These are phyloP conservation scores for Flaveria floridana DNA, from an alignment of 140 eudicot genomes.

Conservation along the genomic window DNA sequence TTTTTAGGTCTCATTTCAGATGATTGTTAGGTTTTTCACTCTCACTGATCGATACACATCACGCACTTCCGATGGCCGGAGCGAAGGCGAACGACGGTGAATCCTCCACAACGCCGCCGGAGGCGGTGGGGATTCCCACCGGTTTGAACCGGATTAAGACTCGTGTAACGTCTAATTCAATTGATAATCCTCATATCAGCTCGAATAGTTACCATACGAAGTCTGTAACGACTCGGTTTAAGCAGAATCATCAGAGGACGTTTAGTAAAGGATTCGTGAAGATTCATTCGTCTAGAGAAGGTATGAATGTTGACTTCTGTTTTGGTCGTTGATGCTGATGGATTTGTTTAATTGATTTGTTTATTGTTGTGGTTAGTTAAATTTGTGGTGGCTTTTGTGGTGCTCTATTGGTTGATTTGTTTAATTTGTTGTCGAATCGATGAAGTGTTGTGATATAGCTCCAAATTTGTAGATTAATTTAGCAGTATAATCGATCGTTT, in stretches of 20 bases:
- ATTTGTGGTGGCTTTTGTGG: conserved; percentile 16
- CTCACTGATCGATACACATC: background rate
- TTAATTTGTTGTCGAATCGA: background rate
- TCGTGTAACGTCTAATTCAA: conserved; percentile 39
- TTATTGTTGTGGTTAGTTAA: background rate
- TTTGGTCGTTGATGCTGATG: background rate
- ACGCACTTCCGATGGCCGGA: conserved; percentile 48
- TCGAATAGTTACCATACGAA: conserved; percentile 34
- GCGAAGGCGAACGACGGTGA: conserved; percentile 44
- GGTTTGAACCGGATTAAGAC: conserved; percentile 80
- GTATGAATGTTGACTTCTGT: conserved; percentile 27
- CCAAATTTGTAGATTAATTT: background rate
- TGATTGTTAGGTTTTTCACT: conserved; percentile 6
- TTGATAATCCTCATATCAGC: conserved; percentile 32
- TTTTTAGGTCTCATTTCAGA: conserved; percentile 4
- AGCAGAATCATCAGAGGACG: conserved; percentile 45
- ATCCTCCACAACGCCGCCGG: conserved; percentile 45
- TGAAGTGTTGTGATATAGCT: background rate
- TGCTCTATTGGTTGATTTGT: conserved; percentile 13
- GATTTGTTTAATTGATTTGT: background rate
- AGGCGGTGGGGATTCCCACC: conserved; percentile 66
- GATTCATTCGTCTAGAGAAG: conserved; percentile 54
- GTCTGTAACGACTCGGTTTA: conserved; percentile 39
- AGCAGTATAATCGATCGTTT: background rate
- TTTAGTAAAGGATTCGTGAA: conserved; percentile 40